Conservation (phyloP, 208 protist species). For the Phytomonas sp. region DNA sequence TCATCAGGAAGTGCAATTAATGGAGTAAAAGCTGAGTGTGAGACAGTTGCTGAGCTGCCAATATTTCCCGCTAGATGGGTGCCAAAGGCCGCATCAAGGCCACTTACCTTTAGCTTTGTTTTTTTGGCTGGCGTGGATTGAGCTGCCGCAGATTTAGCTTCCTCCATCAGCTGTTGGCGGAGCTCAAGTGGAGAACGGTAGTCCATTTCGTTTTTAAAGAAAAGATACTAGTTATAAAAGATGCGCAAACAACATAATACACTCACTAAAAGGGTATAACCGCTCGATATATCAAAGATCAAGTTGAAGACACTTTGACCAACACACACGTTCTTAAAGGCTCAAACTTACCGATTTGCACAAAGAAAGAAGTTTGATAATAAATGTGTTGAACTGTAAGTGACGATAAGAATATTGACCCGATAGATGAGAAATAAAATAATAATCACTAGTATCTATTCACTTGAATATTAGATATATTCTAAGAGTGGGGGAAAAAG, state of each 20-base stretch:
- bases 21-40: conserved; percentile 23
- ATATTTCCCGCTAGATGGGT: not conserved
- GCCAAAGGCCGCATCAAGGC: not conserved
- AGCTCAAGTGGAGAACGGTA: conserved; percentile 86
- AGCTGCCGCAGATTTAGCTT: conserved; percentile 23
- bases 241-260: conserved; percentile 1
- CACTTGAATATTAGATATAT: not conserved
- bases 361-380: not conserved
- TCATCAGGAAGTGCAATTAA: conserved; percentile 53
- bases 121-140: conserved; percentile 14
- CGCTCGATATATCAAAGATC: not conserved
- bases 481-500: not conserved
- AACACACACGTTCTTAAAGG: not conserved
- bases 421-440: not conserved
- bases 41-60: not conserved
- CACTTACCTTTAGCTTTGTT: conserved; percentile 14
- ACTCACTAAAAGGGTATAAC: not conserved
- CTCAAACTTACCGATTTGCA: not conserved
- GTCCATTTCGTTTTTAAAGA: conserved; percentile 29
- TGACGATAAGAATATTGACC: not conserved
- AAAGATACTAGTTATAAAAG: not conserved
- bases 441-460: not conserved
- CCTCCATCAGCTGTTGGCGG: conserved; percentile 65
- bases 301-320: conserved; percentile 1
- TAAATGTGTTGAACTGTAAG: not conserved